Evolutionary conservation across 768 basidiomycete genomes (phyloP).

Genomic region (Pleurotus tuoliensis): DNA sequence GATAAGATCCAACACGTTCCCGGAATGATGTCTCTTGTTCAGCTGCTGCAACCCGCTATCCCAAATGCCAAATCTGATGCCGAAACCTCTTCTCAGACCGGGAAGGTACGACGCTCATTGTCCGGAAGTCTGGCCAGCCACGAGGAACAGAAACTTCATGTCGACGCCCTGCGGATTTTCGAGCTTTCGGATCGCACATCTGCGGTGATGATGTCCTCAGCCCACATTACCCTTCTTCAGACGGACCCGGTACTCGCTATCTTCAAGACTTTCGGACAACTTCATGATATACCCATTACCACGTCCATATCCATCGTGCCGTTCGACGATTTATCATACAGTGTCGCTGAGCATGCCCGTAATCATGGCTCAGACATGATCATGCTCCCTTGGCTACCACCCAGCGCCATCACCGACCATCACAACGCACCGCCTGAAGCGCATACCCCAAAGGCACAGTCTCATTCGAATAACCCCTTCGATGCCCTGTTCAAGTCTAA

Average conservation of each 20-base stretch:
- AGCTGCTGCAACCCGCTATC: slow-evolving; percentile 59
- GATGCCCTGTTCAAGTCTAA: slow-evolving; percentile 53
- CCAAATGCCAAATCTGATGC: not conserved
- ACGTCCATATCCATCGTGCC: slow-evolving; percentile 72
- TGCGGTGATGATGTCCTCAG: slow-evolving; percentile 81
- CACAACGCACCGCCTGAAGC: slow-evolving; percentile 4
- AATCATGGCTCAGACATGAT: slow-evolving; percentile 66
- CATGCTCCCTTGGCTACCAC: slow-evolving; percentile 76
- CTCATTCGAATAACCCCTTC: slow-evolving; percentile 56
- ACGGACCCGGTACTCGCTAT: slow-evolving; percentile 72
- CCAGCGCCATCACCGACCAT: slow-evolving; percentile 18
- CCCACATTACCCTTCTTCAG: slow-evolving; percentile 60
- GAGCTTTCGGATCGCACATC: slow-evolving; percentile 85
- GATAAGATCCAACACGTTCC: slow-evolving; percentile 90
- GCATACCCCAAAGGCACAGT: slow-evolving; percentile 8
- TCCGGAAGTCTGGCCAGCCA: slow-evolving; percentile 13
- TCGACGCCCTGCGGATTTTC: slow-evolving; percentile 82
- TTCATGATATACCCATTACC: slow-evolving; percentile 63
- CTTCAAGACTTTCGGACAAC: slow-evolving; percentile 71
- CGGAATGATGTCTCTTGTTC: slow-evolving; percentile 84
- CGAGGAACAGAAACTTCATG: slow-evolving; percentile 4
- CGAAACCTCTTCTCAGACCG: too few relatives aligned
- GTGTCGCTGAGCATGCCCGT: slow-evolving; percentile 65
- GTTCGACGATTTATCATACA: slow-evolving; percentile 67
- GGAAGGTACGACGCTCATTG: not conserved